Base-by-base conservation (phyloP, 2,329 filamentous ascomycete genomes). In the Chrysoporthe austroafricana region DNA sequence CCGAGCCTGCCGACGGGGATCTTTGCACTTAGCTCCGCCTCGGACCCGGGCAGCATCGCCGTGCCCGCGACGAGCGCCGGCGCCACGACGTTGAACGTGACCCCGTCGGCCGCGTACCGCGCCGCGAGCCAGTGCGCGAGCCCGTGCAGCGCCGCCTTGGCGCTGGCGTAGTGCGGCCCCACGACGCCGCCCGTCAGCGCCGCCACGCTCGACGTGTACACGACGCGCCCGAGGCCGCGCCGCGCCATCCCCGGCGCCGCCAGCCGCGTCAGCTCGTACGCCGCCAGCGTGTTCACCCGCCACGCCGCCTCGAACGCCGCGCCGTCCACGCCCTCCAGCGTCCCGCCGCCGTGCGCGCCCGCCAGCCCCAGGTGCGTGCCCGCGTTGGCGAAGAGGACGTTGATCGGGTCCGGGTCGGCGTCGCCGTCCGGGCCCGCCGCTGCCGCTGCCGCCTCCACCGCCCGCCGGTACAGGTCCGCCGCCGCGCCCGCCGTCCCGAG, bases 81-180 rank as follows among this genome's bases (percentile, higher is more conserved):
- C 58, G 62, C 68, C 42, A 69, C 62, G 50, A 34, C 68, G n/a
- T 67, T 67, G 26, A 67, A 34, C 34, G 65, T 69, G 9, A 69
- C 56, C 13, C 68, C 68, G 4, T 48, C 16, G 6, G n/a, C 36
- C 5, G 62, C 65, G 11, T 64, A 63, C 42, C 50, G 3, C 11
- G 32, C 36, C 1, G 62, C 52, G 6, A 64, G 57, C 4, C 32
- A 67, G 50, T 60, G 61, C 44, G 67, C 42, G 64, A 64, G 62
- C 4, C 64, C 64, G 32, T 67, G 68, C 58, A 69, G 62, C 5
- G 64, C 68, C 26, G 56, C 60, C 65, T 64, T 69, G 34, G 57
- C 64, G 11, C 57, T 58, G 7, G 62, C 61, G 21, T 67, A 69
- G 50, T 69, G 67, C 57, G 67, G 61, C 16, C 67, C 67, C 4